Base-by-base conservation (phyloP, 345 rosid species). In the Mallotus nudiflorus region DNA sequence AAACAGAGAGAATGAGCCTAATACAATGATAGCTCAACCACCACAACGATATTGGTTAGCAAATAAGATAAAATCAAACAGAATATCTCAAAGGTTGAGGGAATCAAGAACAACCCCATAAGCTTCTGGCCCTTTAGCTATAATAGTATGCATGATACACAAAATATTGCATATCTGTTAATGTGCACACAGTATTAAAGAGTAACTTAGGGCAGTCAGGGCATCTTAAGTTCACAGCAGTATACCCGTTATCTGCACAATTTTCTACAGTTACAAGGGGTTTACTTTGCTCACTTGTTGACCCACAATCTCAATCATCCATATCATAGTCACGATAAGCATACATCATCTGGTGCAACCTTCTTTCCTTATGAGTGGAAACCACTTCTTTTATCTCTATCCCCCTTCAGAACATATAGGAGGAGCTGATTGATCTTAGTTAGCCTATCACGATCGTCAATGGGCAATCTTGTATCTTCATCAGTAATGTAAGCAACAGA, bases 271-370 rank as follows among this genome's bases (percentile, higher is more conserved):
- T 87, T n/a, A 90, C 87, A 42, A 81, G 65, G 3, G 83, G 86
- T 69, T 79, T 84, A 40, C 74, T 66, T 31, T 81, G 49, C 9
- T 69, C 89, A 61, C 80, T 83, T 40, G 72, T 44, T n/a, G 85
- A 75, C 44, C 84, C 76, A 37, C 37, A 28, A 6, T 61, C 84
- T 18, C 48, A 51, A 65, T 63, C 73, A 11, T 72, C 82, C 74
- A 77, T 50, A 51, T 90, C 93, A 50, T 85, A 90, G 64, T 90
- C 96, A 15, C 96, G 89, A 77, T 90, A 91, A 22, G 89, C 93
- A 28, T 88, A 90, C 96, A 90, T 90, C 91, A 90, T 80, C 78
- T 90, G 93, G 52, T 90, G 96, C 71, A 90, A 83, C 82, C 93
- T 82, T 75, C 96, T 79, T 29, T 85, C 90, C 69, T 77, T 90